phyloP scores from a whole-genome alignment of 148 eudicot genomes.

The Rhododendron williamsianum region DNA sequence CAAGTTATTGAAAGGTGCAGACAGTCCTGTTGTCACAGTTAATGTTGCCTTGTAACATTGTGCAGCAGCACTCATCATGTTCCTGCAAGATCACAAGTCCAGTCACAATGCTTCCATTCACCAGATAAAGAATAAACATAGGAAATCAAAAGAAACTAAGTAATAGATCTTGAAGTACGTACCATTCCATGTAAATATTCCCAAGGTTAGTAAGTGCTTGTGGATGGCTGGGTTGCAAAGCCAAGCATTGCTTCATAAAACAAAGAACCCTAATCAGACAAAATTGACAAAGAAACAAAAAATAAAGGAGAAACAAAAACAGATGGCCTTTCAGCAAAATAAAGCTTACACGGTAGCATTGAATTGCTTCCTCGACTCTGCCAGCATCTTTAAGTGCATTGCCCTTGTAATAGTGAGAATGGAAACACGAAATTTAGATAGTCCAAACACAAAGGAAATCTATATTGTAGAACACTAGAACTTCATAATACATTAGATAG shows the following conservation, averaged over 20 bases:
- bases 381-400: constrained; percentile 91
- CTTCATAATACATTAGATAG: neutral
- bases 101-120: neutral
- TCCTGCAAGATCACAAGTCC: constrained; percentile 44
- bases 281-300: neutral
- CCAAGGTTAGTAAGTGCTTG: constrained; percentile 97
- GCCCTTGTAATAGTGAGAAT: constrained; percentile 38
- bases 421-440: constrained; percentile 3
- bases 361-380: constrained; percentile 79
- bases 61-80: constrained; percentile 82
- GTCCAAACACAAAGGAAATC: neutral
- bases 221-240: constrained; percentile 86
- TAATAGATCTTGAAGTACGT: constrained; percentile 11
- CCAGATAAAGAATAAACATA: neutral
- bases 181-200: constrained; percentile 97
- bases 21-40: constrained; percentile 80
- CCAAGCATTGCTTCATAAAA: constrained; percentile 69
- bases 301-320: neutral
- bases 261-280: constrained; percentile 10
- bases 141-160: neutral
- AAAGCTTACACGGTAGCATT: constrained; percentile 67
- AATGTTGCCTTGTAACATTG: constrained; percentile 86
- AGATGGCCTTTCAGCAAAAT: neutral
- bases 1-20: constrained; percentile 92
- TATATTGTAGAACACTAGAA: neutral